phyloP scores from a whole-genome alignment of 805 yeast genomes.

The Candida ponderosae region DNA sequence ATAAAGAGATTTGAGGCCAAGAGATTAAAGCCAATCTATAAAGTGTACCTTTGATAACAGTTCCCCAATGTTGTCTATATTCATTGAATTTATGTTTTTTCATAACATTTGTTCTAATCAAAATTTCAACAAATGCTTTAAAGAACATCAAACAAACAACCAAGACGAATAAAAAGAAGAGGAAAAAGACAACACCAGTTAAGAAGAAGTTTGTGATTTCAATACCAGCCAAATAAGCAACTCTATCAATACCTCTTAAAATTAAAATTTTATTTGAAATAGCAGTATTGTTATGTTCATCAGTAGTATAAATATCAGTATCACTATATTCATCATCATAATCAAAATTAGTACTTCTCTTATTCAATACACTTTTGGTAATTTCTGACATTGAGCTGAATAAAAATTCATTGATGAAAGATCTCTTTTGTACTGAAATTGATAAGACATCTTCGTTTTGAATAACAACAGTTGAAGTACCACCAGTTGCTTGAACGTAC shows the following conservation, averaged over 20 bases:
- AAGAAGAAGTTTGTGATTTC: slow-evolving; percentile 82
- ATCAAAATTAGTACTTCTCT: slow-evolving; percentile 33
- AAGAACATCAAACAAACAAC: slow-evolving; percentile 48
- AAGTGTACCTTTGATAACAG: slow-evolving; percentile 81
- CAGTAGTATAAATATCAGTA: slow-evolving; percentile 50
- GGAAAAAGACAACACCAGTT: slow-evolving; percentile 78
- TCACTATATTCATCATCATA: slow-evolving; percentile 46
- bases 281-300: slow-evolving; percentile 53
- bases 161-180: slow-evolving; percentile 64
- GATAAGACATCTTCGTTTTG: slow-evolving; percentile 59
- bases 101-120: slow-evolving; percentile 49
- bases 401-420: slow-evolving; percentile 13
- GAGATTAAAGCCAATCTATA: slow-evolving; percentile 79
- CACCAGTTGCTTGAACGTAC: slow-evolving; percentile 96
- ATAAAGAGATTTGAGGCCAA: slow-evolving; percentile 75
- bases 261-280: slow-evolving; percentile 66
- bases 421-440: slow-evolving; percentile 72
- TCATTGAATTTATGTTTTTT: slow-evolving; percentile 58
- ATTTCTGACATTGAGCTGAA: background rate
- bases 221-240: slow-evolving; percentile 73
- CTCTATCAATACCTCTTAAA: slow-evolving; percentile 88
- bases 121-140: slow-evolving; percentile 63
- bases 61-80: slow-evolving; percentile 76
- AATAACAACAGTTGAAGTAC: slow-evolving; percentile 70
- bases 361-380: slow-evolving; percentile 8